Conservation (phyloP, 768 basidiomycete species). For the Gloeostereum incarnatum region DNA sequence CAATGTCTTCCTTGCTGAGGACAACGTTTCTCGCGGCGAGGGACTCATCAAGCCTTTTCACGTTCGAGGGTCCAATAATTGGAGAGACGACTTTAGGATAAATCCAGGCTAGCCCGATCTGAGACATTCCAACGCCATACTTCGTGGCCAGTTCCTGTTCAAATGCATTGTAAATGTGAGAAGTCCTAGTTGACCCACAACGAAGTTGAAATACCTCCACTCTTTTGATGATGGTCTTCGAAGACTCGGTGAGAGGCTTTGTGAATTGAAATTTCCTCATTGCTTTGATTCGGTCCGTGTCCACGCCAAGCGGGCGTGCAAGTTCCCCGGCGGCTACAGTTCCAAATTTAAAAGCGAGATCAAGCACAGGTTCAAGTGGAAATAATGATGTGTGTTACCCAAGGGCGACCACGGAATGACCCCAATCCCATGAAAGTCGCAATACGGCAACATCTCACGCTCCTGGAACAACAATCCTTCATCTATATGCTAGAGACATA, state of each 20-base stretch:
- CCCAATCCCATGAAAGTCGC: constrained; percentile 25
- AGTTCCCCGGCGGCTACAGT: constrained; percentile 22
- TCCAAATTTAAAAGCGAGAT: too few relatives aligned
- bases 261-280: constrained; percentile 15
- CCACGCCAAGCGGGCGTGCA: constrained; percentile 13
- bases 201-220: too few relatives aligned
- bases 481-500: background rate
- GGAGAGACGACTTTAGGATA: constrained; percentile 17
- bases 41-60: constrained; percentile 24
- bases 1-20: constrained; percentile 34
- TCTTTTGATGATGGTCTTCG: constrained; percentile 12
- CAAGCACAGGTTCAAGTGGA: too few relatives aligned
- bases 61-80: constrained; percentile 24
- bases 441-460: constrained; percentile 23
- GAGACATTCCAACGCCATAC: constrained; percentile 26
- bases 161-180: too few relatives aligned
- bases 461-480: constrained; percentile 15
- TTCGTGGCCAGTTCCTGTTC: constrained; percentile 26
- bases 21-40: constrained; percentile 5
- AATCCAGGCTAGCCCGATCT: constrained; percentile 25
- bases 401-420: constrained; percentile 30
- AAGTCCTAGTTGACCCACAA: too few relatives aligned
- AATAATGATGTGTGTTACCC: too few relatives aligned
- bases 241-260: constrained; percentile 7
- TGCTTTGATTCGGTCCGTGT: constrained; percentile 10